phyloP scores from a whole-genome alignment of 495 filamentous ascomycete species.

The Annulohypoxylon stygium region DNA sequence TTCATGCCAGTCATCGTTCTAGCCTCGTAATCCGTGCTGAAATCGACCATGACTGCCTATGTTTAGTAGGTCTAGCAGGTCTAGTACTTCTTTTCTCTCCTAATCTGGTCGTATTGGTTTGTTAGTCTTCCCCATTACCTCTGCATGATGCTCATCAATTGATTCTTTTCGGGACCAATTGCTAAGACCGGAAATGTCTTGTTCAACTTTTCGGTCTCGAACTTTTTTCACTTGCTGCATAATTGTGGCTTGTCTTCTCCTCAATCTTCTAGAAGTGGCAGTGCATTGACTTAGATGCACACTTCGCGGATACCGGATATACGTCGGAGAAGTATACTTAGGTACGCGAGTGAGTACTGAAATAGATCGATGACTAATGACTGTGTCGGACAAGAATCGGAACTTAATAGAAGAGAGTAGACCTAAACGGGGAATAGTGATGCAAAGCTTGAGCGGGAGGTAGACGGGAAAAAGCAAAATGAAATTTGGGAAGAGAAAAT shows the following conservation, averaged over 20 bases:
- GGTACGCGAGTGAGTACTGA: constrained; percentile 4
- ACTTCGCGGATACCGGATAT: constrained; percentile 36
- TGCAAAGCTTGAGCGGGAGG: constrained; percentile 25
- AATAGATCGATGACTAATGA: constrained; percentile 26
- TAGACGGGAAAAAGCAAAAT: constrained; percentile 21
- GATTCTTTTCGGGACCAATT: constrained; percentile 24
- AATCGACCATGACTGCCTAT: constrained; percentile 10
- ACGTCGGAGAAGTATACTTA: constrained; percentile 24
- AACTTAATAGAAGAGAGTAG: constrained; percentile 11
- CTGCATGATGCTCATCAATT: neutral
- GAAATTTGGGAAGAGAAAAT: neutral
- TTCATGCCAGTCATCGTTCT: constrained; percentile 34
- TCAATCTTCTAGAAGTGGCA: constrained; percentile 40
- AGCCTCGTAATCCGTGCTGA: constrained; percentile 20
- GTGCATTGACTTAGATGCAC: constrained; percentile 23
- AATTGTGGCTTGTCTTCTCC: constrained; percentile 38
- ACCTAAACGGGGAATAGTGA: constrained; percentile 35
- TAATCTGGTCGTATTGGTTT: neutral
- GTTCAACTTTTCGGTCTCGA: constrained; percentile 24
- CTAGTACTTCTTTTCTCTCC: constrained; percentile 1
- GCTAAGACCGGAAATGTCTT: constrained; percentile 21
- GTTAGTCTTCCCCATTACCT: neutral
- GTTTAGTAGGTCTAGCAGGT: constrained; percentile 7
- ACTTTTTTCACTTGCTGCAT: constrained; percentile 25
- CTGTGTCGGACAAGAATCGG: constrained; percentile 35